phyloP scores from a whole-genome alignment of 2,329 filamentous ascomycete genomes.

The Triangularia setosa region DNA sequence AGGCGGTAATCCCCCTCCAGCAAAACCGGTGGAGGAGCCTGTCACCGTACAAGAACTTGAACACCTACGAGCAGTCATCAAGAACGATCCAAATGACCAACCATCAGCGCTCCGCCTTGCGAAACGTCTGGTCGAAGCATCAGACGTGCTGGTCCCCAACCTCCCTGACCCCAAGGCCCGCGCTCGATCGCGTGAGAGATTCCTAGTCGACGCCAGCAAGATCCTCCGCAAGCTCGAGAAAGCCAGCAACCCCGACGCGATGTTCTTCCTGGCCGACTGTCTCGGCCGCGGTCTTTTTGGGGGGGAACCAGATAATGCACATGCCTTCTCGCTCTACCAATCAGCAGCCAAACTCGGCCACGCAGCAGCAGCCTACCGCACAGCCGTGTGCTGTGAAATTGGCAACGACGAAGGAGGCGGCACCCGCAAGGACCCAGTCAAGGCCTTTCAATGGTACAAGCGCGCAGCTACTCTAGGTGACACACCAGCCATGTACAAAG shows the following conservation, averaged over 20 bases:
- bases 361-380: slow-evolving; percentile 82
- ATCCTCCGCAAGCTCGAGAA: slow-evolving; percentile 82
- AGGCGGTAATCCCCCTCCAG: slow-evolving; percentile 28
- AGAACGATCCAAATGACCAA: slow-evolving; percentile 68
- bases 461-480: slow-evolving; percentile 87
- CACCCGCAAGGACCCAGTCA: slow-evolving; percentile 83
- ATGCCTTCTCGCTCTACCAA: slow-evolving; percentile 91
- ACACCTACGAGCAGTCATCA: slow-evolving; percentile 64
- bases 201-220: slow-evolving; percentile 82
- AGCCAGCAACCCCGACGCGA: slow-evolving; percentile 73
- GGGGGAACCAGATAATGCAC: slow-evolving; percentile 76
- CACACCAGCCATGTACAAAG: slow-evolving; percentile 94
- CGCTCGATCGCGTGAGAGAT: slow-evolving; percentile 75
- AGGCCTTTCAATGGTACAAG: slow-evolving; percentile 98
- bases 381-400: slow-evolving; percentile 95
- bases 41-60: slow-evolving; percentile 80
- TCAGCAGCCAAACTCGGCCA: slow-evolving; percentile 88
- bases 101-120: slow-evolving; percentile 68
- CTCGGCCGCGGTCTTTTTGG: slow-evolving; percentile 79
- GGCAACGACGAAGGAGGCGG: slow-evolving; percentile 92
- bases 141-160: slow-evolving; percentile 64
- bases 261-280: slow-evolving; percentile 91
- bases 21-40: slow-evolving; percentile 40
- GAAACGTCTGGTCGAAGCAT: slow-evolving; percentile 81
- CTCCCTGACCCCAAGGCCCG: slow-evolving; percentile 67